Conservation (phyloP, 2,329 filamentous ascomycete species). For the Tolypocladium album region DNA sequence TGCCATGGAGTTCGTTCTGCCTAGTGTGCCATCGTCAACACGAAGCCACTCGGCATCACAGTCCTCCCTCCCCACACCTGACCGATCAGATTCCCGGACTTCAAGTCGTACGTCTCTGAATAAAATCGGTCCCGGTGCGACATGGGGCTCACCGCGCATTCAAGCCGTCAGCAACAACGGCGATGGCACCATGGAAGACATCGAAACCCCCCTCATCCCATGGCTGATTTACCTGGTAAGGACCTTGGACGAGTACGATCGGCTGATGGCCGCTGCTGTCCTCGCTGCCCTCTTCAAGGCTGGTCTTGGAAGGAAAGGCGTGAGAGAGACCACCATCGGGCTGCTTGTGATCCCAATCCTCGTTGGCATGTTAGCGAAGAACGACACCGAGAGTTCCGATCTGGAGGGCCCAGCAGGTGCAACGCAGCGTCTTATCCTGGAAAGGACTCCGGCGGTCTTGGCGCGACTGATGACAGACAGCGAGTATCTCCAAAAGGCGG, state of each 20-base stretch:
- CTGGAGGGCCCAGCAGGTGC: slow-evolving; percentile 25
- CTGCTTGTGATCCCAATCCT: slow-evolving; percentile 61
- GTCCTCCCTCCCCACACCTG: slow-evolving; percentile 10
- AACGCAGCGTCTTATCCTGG: slow-evolving; percentile 36
- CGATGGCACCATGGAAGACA: slow-evolving; percentile 38
- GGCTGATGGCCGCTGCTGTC: slow-evolving; percentile 59
- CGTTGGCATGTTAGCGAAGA: slow-evolving; percentile 45
- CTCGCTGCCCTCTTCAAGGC: slow-evolving; percentile 60
- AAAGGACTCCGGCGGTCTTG: slow-evolving; percentile 64
- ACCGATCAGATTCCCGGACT: slow-evolving; percentile 16
- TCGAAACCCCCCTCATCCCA: slow-evolving; percentile 60
- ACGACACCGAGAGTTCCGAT: slow-evolving; percentile 34
- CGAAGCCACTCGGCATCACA: slow-evolving; percentile 15
- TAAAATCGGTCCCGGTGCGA: slow-evolving; percentile 16
- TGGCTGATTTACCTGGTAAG: slow-evolving; percentile 61
- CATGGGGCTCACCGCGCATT: slow-evolving; percentile 21
- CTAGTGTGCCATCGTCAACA: slow-evolving; percentile 26
- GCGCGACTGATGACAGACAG: slow-evolving; percentile 72
- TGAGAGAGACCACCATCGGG: slow-evolving; percentile 52
- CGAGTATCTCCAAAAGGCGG: slow-evolving; percentile 69
- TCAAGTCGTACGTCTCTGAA: slow-evolving; percentile 16
- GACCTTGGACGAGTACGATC: slow-evolving; percentile 43
- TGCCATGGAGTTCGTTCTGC: slow-evolving; percentile 57
- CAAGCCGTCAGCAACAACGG: slow-evolving; percentile 13
- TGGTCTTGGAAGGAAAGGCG: slow-evolving; percentile 49